Evolutionary conservation across 495 filamentous ascomycete species (phyloP), one percentile per base, ranked within the genome.

Genomic region (Neurospora sp.): DNA sequence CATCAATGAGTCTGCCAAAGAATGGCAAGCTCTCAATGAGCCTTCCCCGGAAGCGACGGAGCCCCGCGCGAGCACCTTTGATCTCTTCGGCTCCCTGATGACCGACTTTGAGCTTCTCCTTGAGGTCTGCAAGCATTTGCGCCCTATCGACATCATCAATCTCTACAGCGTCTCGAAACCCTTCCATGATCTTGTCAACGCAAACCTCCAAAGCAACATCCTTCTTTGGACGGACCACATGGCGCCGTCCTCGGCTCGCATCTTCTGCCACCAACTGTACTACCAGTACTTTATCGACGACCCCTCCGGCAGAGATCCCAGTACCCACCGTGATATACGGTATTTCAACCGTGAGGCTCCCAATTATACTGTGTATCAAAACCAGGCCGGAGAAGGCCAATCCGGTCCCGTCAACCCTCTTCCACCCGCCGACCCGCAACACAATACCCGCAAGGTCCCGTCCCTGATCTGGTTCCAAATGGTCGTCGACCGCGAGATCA

Each of bases 131-230:
- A 83, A 82, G 68, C 79, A 84, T 45, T 85, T 92, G 68, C 72
- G 76, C 10, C 75, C 87, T 4, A 71, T 79, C 5, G 84, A 87
- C 53, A 78, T 92, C 16, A 61, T 90, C 70, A 80, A 79, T 20
- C 83, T 92, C 20, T 90, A 89, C 79, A 78, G 86, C 74, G 85
- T 89, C 70, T 87, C 84, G 73, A 86, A 83, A 70, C 76, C 80
- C 45, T 91, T 91, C 78, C 85, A 91, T 76, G 48, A 74, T 10
- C 79, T 86, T 59, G 72, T 90, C 73, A 86, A 89, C 72, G 53
- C 71, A 37, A 75, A 87, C 75, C 77, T 86, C 69, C 71, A 79
- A 35, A 82, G 82, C 72, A 80, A 81, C 69, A 75, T 82, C 41
- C 41, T 72, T 14, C 39, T 68, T 35, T 78, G 76, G 76, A 74